These are phyloP conservation scores for Ophiostoma ips DNA, from an alignment of 2,329 filamentous ascomycete genomes.

Conservation along the genomic window DNA sequence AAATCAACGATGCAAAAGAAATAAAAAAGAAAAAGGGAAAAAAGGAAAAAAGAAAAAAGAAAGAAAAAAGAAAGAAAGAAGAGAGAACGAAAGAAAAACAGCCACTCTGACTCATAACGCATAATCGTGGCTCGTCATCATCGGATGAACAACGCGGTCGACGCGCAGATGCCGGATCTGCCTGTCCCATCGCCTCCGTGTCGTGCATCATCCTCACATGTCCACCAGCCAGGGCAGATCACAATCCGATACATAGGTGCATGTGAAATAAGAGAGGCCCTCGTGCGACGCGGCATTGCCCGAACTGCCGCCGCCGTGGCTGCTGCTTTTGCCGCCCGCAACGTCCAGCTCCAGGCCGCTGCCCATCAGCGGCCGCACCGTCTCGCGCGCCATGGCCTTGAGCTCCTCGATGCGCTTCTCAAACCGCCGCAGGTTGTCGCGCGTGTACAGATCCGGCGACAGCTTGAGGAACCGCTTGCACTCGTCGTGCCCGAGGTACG, in stretches of 20 bases:
- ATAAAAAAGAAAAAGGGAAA: background rate
- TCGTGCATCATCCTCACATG: constrained; percentile 1
- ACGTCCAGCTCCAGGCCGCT: constrained; percentile 74
- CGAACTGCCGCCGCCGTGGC: constrained; percentile 21
- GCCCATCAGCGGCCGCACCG: constrained; percentile 73
- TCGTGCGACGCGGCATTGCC: constrained; percentile 21
- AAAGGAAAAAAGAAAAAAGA: constrained; percentile 1
- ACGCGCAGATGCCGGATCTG: background rate
- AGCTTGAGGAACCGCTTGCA: constrained; percentile 83
- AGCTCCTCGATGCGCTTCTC: constrained; percentile 81
- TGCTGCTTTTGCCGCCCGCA: constrained; percentile 17
- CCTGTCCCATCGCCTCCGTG: too few species aligned
- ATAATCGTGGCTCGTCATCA: background rate
- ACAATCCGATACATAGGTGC: constrained; percentile 32
- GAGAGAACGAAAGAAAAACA: too few species aligned
- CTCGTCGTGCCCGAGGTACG: constrained; percentile 72
- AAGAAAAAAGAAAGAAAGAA: background rate
- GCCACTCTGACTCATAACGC: background rate
- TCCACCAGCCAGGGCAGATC: constrained; percentile 37
- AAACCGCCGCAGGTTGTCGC: constrained; percentile 75
- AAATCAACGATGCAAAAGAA: background rate
- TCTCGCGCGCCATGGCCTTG: constrained; percentile 68
- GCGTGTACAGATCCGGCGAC: constrained; percentile 65
- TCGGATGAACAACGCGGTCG: too few species aligned
- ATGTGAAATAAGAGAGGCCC: constrained; percentile 36